Evolutionary conservation across 2,329 filamentous ascomycete species (phyloP), one percentile per base, ranked within the genome.

Genomic region (Colletotrichum tropicicola): DNA sequence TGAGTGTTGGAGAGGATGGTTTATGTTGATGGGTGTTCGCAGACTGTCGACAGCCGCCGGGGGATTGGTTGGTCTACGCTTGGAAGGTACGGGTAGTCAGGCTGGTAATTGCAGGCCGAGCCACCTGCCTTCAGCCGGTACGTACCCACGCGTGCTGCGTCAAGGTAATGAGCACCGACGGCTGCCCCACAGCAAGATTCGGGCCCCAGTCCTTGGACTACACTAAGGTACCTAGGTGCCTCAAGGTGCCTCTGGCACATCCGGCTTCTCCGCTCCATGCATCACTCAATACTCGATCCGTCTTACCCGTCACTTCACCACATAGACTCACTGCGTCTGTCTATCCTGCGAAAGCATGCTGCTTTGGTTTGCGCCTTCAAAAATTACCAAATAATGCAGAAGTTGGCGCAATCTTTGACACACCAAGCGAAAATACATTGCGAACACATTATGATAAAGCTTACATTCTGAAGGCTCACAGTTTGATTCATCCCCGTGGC

Each of bases 21-120:
- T 49, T 51, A 35, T 30, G 35, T 48, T 28, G 54, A 48, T 37
- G n/a, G 52, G 37, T 55, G 52, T 55, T 54, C 37, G 54, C 35
- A 45, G 53, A 39, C 28, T 63, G 37, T 59, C 37, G 45, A 59
- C n/a, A n/a, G n/a, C n/a, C 23, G 45, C 39, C 47, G 39, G 60
- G 30, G 60, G 49, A 39, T 51, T 37, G 56, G 35, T 35, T 60
- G 55, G 41, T 55, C 45, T 59, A n/a, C 39, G 47, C 49, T 43
- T n/a, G n/a, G n/a, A n/a, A n/a, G n/a, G n/a, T n/a, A n/a, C n/a
- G 35, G 43, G 30, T 30, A 53, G 41, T 64, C 41, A 54, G 61
- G 48, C 56, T 60, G 47, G 48, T 30, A 54, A 60, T 48, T 60
- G 57, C 56, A 65, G 43, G 43, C 61, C 45, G 49, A 53, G 45